Conservation (phyloP, 352 stramenopile genomes). For the Aphanomyces invadans region DNA sequence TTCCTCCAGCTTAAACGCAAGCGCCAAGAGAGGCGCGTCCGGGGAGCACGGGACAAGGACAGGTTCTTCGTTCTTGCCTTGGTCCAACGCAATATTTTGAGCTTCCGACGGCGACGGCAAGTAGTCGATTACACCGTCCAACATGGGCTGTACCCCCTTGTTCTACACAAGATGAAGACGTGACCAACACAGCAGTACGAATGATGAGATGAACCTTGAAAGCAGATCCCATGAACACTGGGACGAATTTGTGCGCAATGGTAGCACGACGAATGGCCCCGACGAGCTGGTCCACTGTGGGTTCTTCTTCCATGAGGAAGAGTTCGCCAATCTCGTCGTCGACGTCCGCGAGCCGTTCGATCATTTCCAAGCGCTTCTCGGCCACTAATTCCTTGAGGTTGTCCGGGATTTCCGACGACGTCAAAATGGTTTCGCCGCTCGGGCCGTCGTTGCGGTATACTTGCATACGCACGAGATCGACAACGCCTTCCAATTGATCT, state of each 20-base stretch:
- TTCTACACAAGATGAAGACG: conserved; percentile 54
- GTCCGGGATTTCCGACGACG: conserved; percentile 85
- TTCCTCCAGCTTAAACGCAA: conserved; percentile 99
- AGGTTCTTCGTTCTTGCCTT: conserved; percentile 86
- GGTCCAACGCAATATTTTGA: conserved; percentile 94
- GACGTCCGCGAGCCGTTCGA: conserved; percentile 93
- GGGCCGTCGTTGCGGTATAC: conserved; percentile 89
- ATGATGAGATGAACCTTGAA: conserved; percentile 63
- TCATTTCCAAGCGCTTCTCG: conserved; percentile 89
- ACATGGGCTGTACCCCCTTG: conserved; percentile 96
- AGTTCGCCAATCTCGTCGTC: conserved; percentile 98
- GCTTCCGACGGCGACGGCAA: conserved; percentile 93
- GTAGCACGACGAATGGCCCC: conserved; percentile 92
- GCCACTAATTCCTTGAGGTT: conserved; percentile 78
- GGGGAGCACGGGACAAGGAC: conserved; percentile 81
- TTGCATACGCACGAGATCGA: conserved; percentile 94
- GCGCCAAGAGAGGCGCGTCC: conserved; percentile 89
- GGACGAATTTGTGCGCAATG: conserved; percentile 97
- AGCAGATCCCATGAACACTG: conserved; percentile 98
- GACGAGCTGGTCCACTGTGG: conserved; percentile 85
- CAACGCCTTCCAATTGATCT: conserved; percentile 89
- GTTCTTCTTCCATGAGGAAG: conserved; percentile 98
- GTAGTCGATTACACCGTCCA: conserved; percentile 97
- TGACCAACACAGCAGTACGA: background rate
- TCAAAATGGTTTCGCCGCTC: conserved; percentile 77